phyloP scores from a whole-genome alignment of 257 asterid species.

The Pogostemon cablin region DNA sequence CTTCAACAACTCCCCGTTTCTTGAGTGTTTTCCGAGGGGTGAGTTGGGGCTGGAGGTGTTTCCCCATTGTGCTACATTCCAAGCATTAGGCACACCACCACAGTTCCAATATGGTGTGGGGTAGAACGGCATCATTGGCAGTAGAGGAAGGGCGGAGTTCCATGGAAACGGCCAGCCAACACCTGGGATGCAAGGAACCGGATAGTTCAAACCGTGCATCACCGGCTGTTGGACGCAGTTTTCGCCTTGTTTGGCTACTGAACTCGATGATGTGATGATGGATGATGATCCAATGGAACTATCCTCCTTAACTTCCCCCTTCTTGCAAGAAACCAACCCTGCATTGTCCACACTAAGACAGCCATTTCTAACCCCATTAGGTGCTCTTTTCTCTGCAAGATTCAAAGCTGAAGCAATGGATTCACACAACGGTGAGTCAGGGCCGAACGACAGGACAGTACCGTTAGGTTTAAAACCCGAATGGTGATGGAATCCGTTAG shows the following conservation, averaged over 20 bases:
- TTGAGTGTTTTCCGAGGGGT: slow-evolving; percentile 71
- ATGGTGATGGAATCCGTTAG: slow-evolving; percentile 48
- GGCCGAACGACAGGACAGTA: slow-evolving; percentile 69
- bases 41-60: slow-evolving; percentile 43
- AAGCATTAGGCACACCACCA: slow-evolving; percentile 54
- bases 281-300: slow-evolving; percentile 47
- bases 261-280: slow-evolving; percentile 34
- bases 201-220: slow-evolving; percentile 48
- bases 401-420: slow-evolving; percentile 58
- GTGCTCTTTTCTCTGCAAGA: slow-evolving; percentile 44
- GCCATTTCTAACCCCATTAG: slow-evolving; percentile 20
- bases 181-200: slow-evolving; percentile 60
- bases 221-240: slow-evolving; percentile 40
- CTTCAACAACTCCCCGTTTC: slow-evolving; percentile 57
- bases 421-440: slow-evolving; percentile 49
- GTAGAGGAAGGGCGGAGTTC: slow-evolving; percentile 53
- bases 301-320: slow-evolving; percentile 48
- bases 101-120: slow-evolving; percentile 68
- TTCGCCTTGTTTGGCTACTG: slow-evolving; percentile 35
- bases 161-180: slow-evolving; percentile 69
- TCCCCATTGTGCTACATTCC: slow-evolving; percentile 61
- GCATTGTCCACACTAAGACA: no score
- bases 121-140: slow-evolving; percentile 56
- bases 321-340: slow-evolving; percentile 10
- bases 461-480: slow-evolving; percentile 52